Evolutionary conservation across 345 rosid species (phyloP).

Genomic region (Aquilaria yunnanensis): DNA sequence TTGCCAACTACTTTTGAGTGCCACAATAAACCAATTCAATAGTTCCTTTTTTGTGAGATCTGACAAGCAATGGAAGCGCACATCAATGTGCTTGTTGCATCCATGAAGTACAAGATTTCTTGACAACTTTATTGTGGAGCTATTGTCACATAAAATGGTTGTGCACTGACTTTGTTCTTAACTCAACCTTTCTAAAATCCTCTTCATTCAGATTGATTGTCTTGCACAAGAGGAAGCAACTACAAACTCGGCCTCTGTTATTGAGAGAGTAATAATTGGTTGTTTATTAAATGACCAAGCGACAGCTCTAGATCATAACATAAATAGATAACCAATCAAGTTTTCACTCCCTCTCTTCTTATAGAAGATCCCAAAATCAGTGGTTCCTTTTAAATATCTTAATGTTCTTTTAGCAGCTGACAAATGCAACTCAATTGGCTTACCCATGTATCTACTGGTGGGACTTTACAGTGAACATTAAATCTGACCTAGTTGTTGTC

Average conservation of each 20-base stretch:
- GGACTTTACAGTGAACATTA: neutral
- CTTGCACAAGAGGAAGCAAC: neutral
- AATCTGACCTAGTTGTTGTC: too few species aligned
- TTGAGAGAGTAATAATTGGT: neutral
- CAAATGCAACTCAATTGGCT: too few species aligned
- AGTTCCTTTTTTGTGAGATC: too few species aligned
- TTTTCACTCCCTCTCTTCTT: neutral
- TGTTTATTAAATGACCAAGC: neutral
- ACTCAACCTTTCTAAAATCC: neutral
- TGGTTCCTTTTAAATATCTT: constrained; percentile 9
- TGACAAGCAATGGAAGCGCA: neutral
- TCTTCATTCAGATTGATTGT: neutral
- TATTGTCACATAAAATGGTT: neutral
- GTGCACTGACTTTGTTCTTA: neutral
- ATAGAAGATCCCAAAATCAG: neutral
- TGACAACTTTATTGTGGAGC: neutral
- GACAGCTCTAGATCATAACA: neutral
- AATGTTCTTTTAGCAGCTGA: neutral
- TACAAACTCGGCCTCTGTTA: neutral
- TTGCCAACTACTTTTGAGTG: neutral
- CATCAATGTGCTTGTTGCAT: neutral
- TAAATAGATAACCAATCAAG: neutral
- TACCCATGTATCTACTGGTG: too few species aligned
- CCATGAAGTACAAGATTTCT: neutral
- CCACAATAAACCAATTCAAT: too few species aligned